Conservation (phyloP, 371 early-diverging fungal genomes). For the Mortierella polycephala region DNA sequence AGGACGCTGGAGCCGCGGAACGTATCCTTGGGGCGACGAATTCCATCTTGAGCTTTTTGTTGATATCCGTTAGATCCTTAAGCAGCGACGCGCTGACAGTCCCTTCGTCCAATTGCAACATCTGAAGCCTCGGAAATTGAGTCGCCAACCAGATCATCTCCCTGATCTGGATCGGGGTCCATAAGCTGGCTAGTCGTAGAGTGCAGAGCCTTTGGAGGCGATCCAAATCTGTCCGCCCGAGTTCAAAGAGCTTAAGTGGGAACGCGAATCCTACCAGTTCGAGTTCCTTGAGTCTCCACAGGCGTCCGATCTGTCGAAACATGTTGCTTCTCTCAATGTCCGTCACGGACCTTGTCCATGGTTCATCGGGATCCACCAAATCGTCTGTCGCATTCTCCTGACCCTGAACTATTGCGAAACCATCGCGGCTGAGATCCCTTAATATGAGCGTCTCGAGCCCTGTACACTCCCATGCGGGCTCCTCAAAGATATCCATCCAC, state of each 20-base stretch:
- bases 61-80: conserved; percentile 10
- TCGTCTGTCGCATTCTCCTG: background rate
- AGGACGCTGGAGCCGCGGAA: too few relatives aligned
- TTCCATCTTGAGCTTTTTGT: conserved; percentile 1
- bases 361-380: too few relatives aligned
- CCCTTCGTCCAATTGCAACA: background rate
- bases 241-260: background rate
- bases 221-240: conserved; percentile 1
- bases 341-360: too few relatives aligned
- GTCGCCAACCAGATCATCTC: conserved; percentile 27
- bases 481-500: conserved; percentile 9
- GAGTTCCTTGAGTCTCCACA: conserved; percentile 7
- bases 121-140: conserved; percentile 4
- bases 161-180: background rate
- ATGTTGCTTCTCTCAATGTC: background rate
- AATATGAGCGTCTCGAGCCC: conserved; percentile 3
- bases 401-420: background rate
- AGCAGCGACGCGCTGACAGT: background rate
- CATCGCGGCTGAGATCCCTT: background rate
- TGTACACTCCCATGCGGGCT: conserved; percentile 20
- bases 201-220: background rate
- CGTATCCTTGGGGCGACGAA: background rate
- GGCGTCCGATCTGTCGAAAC: conserved; percentile 23
- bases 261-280: conserved; percentile 8
- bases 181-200: background rate